phyloP scores from a whole-genome alignment of 2,329 filamentous ascomycete genomes.

The Rhinocladiella similis region DNA sequence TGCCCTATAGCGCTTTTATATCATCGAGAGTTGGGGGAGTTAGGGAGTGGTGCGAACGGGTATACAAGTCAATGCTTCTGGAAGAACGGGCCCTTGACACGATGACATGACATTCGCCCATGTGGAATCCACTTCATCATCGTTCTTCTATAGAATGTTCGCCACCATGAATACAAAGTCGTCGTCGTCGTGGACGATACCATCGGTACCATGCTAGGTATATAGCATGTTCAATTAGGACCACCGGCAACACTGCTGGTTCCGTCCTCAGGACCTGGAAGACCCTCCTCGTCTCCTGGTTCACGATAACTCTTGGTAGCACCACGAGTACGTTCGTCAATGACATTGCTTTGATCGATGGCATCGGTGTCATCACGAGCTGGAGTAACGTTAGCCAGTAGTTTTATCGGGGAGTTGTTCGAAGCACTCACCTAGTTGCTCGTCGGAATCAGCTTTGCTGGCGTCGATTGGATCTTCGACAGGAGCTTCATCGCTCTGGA shows the following conservation, averaged over 20 bases:
- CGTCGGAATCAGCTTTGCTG: slow-evolving; percentile 48
- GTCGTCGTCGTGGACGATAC: too few species aligned
- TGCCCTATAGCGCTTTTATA: too few species aligned
- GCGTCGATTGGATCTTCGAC: slow-evolving; percentile 48
- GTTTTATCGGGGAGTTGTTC: neutral
- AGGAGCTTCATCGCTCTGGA: slow-evolving; percentile 48
- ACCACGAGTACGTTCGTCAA: slow-evolving; percentile 49
- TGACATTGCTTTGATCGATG: slow-evolving; percentile 50
- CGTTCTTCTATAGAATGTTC: too few species aligned
- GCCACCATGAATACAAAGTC: too few species aligned
- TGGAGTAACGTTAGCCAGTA: neutral
- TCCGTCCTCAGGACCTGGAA: slow-evolving; percentile 33
- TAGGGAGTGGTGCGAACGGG: too few species aligned
- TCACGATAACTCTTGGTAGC: slow-evolving; percentile 50
- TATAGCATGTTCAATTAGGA: too few species aligned
- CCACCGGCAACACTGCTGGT: slow-evolving; percentile 12
- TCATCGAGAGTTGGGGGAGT: too few species aligned
- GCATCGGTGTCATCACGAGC: slow-evolving; percentile 48
- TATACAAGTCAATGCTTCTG: too few species aligned
- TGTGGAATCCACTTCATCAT: too few species aligned
- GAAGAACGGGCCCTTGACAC: too few species aligned
- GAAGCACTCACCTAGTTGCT: slow-evolving; percentile 43
- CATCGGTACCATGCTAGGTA: too few species aligned
- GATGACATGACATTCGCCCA: too few species aligned
- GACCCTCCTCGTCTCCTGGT: slow-evolving; percentile 54